Base-by-base conservation (phyloP, 768 basidiomycete genomes). In the Wakefieldia striispora region DNA sequence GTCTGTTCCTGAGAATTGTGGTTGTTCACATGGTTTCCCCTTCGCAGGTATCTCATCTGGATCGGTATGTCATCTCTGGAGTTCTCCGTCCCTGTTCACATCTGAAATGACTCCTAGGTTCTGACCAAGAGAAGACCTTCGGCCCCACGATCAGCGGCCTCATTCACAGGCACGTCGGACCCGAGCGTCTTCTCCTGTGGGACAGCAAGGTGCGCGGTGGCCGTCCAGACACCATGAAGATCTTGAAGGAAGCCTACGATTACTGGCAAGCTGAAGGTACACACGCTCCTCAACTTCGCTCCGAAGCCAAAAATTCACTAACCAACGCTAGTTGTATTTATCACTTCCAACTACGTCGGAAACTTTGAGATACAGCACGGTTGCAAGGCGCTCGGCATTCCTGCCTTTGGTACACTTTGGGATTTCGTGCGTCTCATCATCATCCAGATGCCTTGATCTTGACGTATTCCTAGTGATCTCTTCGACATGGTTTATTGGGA, bases 121-220 rank as follows among this genome's bases (percentile, higher is more conserved):
- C 85, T 48, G 86, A 90, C 61, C 87, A 90, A 67, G 86, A 87
- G 66, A 88, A 84, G 70, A 89, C 88, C 2, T 91, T 91, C 58
- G 89, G 89, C 3, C 83, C 86, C 20, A 90, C 87, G 17, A 87
- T 91, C 53, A 80, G 78, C 54, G 80, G 81, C 26, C 75, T 91
- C 45, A 89, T 91, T 56, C 78, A 80, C 57, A 76, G 79, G 53
- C 79, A 88, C 62, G 71, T 91, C 39, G 84, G 76, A 54, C 86
- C 87, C 24, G 86, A 89, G 63, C 83, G 88, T 27, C 74, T 84
- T 40, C 74, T 81, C 11, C 76, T 91, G 9, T 91, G 88, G 88
- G 88, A 91, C 70, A 83, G 81, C 55, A 90, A 86, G 67, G 65
- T 71, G 53, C 77, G 84, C 45, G 85, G 86, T 49, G 84, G 86